Conservation (phyloP, 2,329 filamentous ascomycete genomes). For the Septoria petroselini region DNA sequence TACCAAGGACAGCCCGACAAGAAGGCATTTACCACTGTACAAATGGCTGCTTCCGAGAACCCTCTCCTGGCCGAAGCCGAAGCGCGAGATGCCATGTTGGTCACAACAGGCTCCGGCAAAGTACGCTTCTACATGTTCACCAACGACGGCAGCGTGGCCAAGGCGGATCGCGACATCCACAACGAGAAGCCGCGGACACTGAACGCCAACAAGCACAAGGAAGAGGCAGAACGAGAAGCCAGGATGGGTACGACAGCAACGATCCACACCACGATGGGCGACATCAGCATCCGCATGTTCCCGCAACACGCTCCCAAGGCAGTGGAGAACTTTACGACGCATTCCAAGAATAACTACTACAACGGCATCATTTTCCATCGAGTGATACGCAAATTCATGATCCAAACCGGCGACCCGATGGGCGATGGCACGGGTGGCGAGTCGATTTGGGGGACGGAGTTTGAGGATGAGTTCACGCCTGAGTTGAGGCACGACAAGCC, state of each 20-base stretch:
- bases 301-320: conserved; percentile 89
- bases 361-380: conserved; percentile 97
- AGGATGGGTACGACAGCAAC: conserved; percentile 77
- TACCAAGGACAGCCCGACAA: conserved; percentile 96
- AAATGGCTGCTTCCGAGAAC: conserved; percentile 94
- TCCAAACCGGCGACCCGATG: conserved; percentile 79
- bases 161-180: conserved; percentile 82
- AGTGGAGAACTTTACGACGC: conserved; percentile 96
- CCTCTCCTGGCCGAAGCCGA: conserved; percentile 91
- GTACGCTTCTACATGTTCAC: conserved; percentile 98
- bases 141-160: conserved; percentile 79
- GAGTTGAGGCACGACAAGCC: conserved; percentile 90
- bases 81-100: conserved; percentile 81
- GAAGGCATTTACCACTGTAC: conserved; percentile 87
- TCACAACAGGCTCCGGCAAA: conserved; percentile 80
- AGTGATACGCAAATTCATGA: conserved; percentile 98
- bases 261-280: conserved; percentile 88
- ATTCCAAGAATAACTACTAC: conserved; percentile 87
- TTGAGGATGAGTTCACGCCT: conserved; percentile 84
- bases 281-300: conserved; percentile 90
- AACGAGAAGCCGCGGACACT: conserved; percentile 83
- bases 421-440: conserved; percentile 88
- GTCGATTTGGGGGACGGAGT: conserved; percentile 88
- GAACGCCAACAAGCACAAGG: conserved; percentile 50
- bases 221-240: conserved; percentile 55